Evolutionary conservation across 495 filamentous ascomycete species (phyloP).

Genomic region (Penicillium nucicola): DNA sequence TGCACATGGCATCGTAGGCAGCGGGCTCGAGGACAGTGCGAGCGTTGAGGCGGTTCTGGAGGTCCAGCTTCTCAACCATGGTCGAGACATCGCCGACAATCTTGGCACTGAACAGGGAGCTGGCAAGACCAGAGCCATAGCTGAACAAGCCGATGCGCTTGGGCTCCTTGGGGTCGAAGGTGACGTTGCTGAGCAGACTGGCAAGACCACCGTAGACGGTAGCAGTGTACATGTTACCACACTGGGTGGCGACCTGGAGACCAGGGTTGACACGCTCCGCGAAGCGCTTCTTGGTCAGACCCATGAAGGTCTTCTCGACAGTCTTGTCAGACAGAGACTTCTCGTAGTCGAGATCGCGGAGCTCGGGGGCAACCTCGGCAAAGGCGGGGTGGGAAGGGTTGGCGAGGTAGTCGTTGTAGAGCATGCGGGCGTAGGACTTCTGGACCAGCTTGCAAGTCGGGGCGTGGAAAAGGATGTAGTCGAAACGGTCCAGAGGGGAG

Average conservation of each 20-base stretch:
- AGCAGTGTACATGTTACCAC: constrained; percentile 99
- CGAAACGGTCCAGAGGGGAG: constrained; percentile 84
- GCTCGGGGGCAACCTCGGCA: constrained; percentile 79
- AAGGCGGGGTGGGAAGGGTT: constrained; percentile 77
- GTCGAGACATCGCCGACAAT: constrained; percentile 72
- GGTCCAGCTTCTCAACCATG: constrained; percentile 74
- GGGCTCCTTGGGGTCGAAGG: constrained; percentile 66
- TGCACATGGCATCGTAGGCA: constrained; percentile 93
- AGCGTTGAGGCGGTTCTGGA: constrained; percentile 70
- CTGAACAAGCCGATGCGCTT: constrained; percentile 92
- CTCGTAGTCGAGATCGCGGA: constrained; percentile 80
- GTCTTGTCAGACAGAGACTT: constrained; percentile 86
- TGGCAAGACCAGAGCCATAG: constrained; percentile 91
- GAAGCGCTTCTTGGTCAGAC: constrained; percentile 92
- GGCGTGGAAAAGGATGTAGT: constrained; percentile 93
- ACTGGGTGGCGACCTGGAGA: constrained; percentile 86
- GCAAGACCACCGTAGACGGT: constrained; percentile 87
- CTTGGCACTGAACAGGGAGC: constrained; percentile 84
- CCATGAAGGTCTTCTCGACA: constrained; percentile 97
- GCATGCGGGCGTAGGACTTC: constrained; percentile 90
- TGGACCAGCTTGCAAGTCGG: constrained; percentile 97
- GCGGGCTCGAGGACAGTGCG: constrained; percentile 73
- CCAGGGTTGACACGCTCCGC: constrained; percentile 79
- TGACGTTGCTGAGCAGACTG: constrained; percentile 70
- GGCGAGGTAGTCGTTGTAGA: constrained; percentile 93